Conservation (phyloP, 306 rosid genomes). For the Quercus glauca region DNA sequence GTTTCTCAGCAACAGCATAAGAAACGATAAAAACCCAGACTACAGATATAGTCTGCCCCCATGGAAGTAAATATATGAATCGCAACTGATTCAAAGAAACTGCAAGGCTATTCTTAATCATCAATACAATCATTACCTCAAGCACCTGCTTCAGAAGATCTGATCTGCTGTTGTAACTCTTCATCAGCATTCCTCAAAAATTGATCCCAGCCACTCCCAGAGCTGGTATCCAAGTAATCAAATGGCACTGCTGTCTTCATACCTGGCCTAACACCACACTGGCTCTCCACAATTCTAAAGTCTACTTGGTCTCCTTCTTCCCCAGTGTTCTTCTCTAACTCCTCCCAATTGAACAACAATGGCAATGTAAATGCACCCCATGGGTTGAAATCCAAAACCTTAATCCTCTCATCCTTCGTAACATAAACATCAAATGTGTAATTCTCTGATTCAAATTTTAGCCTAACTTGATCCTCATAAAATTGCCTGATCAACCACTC, state of each 20-base stretch:
- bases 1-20: background rate
- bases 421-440: slow-evolving; percentile 71
- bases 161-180: slow-evolving; percentile 46
- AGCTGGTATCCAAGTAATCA: slow-evolving; percentile 70
- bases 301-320: slow-evolving; percentile 36
- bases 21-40: background rate
- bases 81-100: background rate
- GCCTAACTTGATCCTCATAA: slow-evolving; percentile 34
- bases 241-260: slow-evolving; percentile 78
- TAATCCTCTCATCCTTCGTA: slow-evolving; percentile 47
- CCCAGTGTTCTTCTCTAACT: slow-evolving; percentile 34
- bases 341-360: slow-evolving; percentile 71
- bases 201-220: slow-evolving; percentile 87
- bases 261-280: slow-evolving; percentile 71
- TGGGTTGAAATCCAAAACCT: slow-evolving; percentile 80
- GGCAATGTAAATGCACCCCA: slow-evolving; percentile 78
- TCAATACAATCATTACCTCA: slow-evolving; percentile 19
- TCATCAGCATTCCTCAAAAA: slow-evolving; percentile 65
- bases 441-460: slow-evolving; percentile 50
- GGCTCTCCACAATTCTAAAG: slow-evolving; percentile 70
- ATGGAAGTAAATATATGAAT: background rate
- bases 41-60: background rate
- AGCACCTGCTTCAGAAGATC: slow-evolving; percentile 52
- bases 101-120: background rate
- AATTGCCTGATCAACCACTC: slow-evolving; percentile 37